phyloP scores from a whole-genome alignment of 768 basidiomycete species.

The Lactarius quietus region DNA sequence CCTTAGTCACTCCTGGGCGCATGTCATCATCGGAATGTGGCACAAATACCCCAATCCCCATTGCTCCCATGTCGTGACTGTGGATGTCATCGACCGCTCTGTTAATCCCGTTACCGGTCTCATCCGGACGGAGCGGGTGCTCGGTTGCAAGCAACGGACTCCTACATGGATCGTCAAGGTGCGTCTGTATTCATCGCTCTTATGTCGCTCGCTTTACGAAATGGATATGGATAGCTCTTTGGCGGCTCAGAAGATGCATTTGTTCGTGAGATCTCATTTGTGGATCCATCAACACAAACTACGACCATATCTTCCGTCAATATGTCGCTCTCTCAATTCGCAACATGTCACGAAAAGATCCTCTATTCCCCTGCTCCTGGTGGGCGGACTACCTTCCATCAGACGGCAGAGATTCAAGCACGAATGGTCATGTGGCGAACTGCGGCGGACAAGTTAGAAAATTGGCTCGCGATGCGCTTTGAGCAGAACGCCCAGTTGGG shows the following conservation, averaged over 20 bases:
- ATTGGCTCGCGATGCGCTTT: constrained; percentile 83
- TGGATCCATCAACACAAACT: constrained; percentile 77
- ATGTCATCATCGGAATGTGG: constrained; percentile 92
- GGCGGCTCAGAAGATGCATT: constrained; percentile 94
- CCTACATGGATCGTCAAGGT: constrained; percentile 94
- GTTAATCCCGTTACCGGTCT: constrained; percentile 82
- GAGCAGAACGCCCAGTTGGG: constrained; percentile 90
- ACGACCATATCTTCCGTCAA: constrained; percentile 90
- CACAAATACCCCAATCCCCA: constrained; percentile 95
- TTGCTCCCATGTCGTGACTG: constrained; percentile 82
- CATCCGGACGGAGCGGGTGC: constrained; percentile 84
- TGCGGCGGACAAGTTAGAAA: constrained; percentile 79
- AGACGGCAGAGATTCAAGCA: constrained; percentile 91
- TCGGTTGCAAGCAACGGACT: constrained; percentile 90
- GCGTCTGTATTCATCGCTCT: constrained; percentile 28
- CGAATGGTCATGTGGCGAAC: constrained; percentile 77
- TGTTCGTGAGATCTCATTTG: constrained; percentile 90
- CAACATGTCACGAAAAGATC: constrained; percentile 88
- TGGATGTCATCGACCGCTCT: constrained; percentile 83
- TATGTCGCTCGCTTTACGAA: constrained; percentile 5
- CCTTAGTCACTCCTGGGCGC: constrained; percentile 80
- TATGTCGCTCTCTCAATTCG: constrained; percentile 91
- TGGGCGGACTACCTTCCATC: constrained; percentile 67
- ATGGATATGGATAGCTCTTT: constrained; percentile 54
- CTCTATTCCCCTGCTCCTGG: constrained; percentile 70